These are phyloP conservation scores for Saccharomyces uvarum DNA, from an alignment of 1,139 yeast genomes.

Conservation along the genomic window DNA sequence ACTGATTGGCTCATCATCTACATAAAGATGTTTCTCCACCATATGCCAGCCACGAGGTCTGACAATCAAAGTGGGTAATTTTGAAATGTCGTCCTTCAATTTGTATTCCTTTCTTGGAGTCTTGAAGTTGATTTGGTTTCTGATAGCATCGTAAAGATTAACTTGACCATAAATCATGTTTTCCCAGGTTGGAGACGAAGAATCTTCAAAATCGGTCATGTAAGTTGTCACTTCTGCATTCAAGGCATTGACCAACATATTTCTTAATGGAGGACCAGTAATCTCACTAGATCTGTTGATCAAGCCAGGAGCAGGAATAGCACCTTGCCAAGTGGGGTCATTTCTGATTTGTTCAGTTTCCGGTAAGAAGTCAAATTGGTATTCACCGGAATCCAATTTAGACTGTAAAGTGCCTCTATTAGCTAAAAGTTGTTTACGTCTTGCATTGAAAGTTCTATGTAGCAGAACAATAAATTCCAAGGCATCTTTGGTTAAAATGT, in stretches of 20 bases:
- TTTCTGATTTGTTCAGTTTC: constrained; percentile 59
- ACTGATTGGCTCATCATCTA: constrained; percentile 65
- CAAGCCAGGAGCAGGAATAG: constrained; percentile 53
- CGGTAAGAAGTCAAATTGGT: constrained; percentile 48
- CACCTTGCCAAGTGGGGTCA: constrained; percentile 67
- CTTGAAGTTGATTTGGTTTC: constrained; percentile 51
- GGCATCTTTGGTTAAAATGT: constrained; percentile 47
- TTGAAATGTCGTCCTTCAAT: constrained; percentile 39
- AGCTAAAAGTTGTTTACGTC: constrained; percentile 48
- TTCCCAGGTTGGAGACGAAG: constrained; percentile 89
- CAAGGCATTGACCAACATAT: constrained; percentile 86
- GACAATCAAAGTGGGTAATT: constrained; percentile 63
- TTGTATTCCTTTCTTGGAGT: constrained; percentile 46
- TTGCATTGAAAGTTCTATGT: constrained; percentile 58
- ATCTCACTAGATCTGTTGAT: constrained; percentile 68
- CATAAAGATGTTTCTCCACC: constrained; percentile 58
- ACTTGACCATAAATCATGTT: constrained; percentile 83
- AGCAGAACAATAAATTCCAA: constrained; percentile 58
- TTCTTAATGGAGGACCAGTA: constrained; percentile 81
- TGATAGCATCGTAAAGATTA: constrained; percentile 76
- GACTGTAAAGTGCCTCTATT: constrained; percentile 54
- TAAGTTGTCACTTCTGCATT: constrained; percentile 81
- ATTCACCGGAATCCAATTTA: constrained; percentile 51
- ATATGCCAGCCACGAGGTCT: constrained; percentile 84
- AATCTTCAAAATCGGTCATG: constrained; percentile 92